phyloP scores from a whole-genome alignment of 2,329 filamentous ascomycete species.

The Cytospora leucostoma region DNA sequence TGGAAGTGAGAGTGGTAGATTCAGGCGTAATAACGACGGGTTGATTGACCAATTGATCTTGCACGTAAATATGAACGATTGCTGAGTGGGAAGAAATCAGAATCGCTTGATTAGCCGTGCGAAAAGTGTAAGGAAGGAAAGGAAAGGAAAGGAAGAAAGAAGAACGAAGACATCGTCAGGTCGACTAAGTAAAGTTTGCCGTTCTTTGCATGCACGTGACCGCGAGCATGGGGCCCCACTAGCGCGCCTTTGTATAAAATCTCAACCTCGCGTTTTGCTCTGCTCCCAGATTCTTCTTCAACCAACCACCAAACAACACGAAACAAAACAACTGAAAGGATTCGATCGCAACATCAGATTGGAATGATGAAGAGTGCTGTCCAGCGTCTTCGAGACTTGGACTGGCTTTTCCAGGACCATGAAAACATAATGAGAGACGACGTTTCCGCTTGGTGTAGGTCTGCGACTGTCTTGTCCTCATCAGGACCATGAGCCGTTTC shows the following conservation, averaged over 20 bases:
- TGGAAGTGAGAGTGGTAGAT: neutral
- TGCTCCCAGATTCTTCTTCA: constrained; percentile 17
- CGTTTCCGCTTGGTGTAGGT: constrained; percentile 16
- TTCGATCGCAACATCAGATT: constrained; percentile 1
- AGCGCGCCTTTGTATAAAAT: constrained; percentile 11
- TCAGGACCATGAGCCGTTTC: neutral
- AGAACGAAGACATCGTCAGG: constrained; percentile 9
- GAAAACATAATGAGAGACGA: neutral
- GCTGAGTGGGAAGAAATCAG: constrained; percentile 50
- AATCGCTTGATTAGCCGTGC: constrained; percentile 65
- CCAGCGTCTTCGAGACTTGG: neutral
- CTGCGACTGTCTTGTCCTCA: constrained; percentile 4
- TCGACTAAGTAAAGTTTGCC: neutral
- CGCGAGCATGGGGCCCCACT: too few relatives aligned
- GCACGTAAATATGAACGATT: constrained; percentile 64
- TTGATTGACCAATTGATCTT: constrained; percentile 44
- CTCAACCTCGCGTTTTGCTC: constrained; percentile 9
- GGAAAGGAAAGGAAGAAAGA: constrained; percentile 26
- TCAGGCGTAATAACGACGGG: constrained; percentile 28
- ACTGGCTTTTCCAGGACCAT: neutral
- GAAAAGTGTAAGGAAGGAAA: constrained; percentile 45
- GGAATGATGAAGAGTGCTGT: neutral
- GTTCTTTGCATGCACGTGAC: constrained; percentile 10
- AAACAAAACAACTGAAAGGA: constrained; percentile 3
- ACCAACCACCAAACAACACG: neutral